phyloP scores from a whole-genome alignment of 352 stramenopile genomes.

The Pythium plurisporium region DNA sequence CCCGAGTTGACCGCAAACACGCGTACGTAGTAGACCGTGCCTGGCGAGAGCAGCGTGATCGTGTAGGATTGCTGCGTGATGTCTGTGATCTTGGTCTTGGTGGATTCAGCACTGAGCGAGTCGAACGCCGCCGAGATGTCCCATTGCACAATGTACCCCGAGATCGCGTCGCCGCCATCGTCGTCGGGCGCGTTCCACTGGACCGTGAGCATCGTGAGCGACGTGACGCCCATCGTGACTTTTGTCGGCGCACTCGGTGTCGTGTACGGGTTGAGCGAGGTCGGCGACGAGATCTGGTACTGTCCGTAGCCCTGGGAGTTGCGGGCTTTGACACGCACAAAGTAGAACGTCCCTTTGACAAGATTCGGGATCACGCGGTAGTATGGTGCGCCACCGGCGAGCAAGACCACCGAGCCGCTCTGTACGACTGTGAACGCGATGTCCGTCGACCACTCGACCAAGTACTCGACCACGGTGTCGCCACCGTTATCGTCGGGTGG shows the following conservation, averaged over 20 bases:
- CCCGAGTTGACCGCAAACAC: constrained; percentile 77
- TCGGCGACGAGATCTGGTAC: constrained; percentile 85
- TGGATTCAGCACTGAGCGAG: constrained; percentile 60
- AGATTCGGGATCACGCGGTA: constrained; percentile 50
- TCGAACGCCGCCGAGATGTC: constrained; percentile 88
- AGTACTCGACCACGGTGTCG: constrained; percentile 86
- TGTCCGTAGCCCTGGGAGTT: constrained; percentile 75
- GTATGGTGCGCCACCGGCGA: constrained; percentile 60
- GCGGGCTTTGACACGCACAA: constrained; percentile 56
- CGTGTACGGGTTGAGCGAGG: constrained; percentile 89
- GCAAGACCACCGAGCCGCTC: constrained; percentile 35
- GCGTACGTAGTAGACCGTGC: constrained; percentile 85
- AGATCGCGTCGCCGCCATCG: constrained; percentile 88
- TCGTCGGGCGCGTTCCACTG: constrained; percentile 78
- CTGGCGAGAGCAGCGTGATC: constrained; percentile 78
- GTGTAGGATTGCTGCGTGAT: constrained; percentile 67
- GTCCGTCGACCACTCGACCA: constrained; percentile 89
- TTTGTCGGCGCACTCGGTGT: constrained; percentile 84
- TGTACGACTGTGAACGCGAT: constrained; percentile 58
- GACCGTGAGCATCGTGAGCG: constrained; percentile 90
- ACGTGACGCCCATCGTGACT: constrained; percentile 68
- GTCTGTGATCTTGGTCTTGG: constrained; percentile 54
- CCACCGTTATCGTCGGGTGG: constrained; percentile 79
- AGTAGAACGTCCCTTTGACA: constrained; percentile 67
- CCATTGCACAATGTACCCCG: constrained; percentile 91